Evolutionary conservation across 192 early-diverging fungal genomes (phyloP), one percentile per base, ranked within the genome.

Genomic region (Entomortierella parvispora): DNA sequence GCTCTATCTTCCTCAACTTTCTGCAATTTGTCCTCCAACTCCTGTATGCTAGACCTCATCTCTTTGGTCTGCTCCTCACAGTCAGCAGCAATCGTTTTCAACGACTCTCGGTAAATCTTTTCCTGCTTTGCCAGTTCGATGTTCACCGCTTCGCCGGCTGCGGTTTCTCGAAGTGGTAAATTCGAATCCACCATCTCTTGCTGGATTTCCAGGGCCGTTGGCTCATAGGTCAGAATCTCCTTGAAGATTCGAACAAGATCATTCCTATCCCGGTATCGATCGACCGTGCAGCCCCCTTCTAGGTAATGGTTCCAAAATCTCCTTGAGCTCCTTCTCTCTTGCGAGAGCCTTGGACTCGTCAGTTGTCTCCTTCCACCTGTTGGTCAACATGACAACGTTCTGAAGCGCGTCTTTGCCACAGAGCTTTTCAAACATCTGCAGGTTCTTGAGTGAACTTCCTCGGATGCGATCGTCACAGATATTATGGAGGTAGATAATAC

Each of bases 401-500:
- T 18, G 3, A 54, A 31, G 32, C 32, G 52, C 6, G 5, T 54
- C 12, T 18, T 54, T 26, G 52, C 52, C 52, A 23, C 52, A 54
- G 4, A 54, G 23, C 18, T 31, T 54, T 29, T 11, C 52, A 54
- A 54, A 54, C 28, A 54, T 54, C 28, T 54, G 7, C 52, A 54
- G 28, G 52, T 54, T 54, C 23, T 8, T 54, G 25, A 54, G 6
- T 10, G 22, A 29, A 31, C 25, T 54, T 9, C 52, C 52, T 12
- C 52, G 52, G 18, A 54, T 23, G 6, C 52, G 8, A 54, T 23
- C 32, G 3, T 54, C 52, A 29, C 28, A 17, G 32, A 54, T 54
- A 26, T 54, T 54, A 31, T 54, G 52, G 25, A 54, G 52, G 32
- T 54, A 54, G 6, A 54, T 54, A 23, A 54, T 54, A 18, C 52